Evolutionary conservation across 352 stramenopile species (phyloP), one percentile per base, ranked within the genome.

Genomic region (Blastocystis hominis): DNA sequence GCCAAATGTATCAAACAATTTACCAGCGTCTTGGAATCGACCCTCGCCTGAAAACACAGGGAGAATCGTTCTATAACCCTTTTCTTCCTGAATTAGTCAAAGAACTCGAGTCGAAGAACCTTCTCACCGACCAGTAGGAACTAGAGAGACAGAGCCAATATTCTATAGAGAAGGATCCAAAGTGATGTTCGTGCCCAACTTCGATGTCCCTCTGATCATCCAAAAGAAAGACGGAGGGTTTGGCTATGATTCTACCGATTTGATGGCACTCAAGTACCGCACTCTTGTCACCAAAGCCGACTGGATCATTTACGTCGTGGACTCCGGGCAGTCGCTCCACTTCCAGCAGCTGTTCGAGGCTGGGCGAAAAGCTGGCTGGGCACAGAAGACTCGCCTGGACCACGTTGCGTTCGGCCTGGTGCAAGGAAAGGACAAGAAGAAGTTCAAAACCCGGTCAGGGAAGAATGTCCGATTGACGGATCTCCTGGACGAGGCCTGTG

Each of bases 391-490:
- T 42, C 87, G 89, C 53, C 77, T 95, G 30, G 91, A 96, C 75
- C 94, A 97, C 88, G 93, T 96, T 88, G 92, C 92, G 40, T 97
- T 97, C 89, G 94, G 94, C 75, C 93, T 95, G 34, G 94, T 97
- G 15, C 91, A 93, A 80, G 93, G 94, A 36, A 92, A 96, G 88
- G 94, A 97, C 90, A 93, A 95, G 89, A 97, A 94, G 91, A 93
- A 95, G 62, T 99, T 99, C 91, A 98, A 98, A 91, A 99, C 97
- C 38, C 93, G 97, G 59, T 97, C 94, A 24, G 96, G 97, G 46
- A 96, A 98, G 78, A 98, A 96, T 13, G 96, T 99, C 50, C 94
- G 96, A 44, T 92, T 99, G 3, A 95, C 98, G n/a, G 96, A 99
- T 90, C 91, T 99, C 55, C 91, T 99, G 34, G 95, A 99, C 89